Percentiles rank a stretch among this genome's conserved stretches.
phyloP scores from a whole-genome alignment of 805 yeast genomes.

The Clavispora fructus region DNA sequence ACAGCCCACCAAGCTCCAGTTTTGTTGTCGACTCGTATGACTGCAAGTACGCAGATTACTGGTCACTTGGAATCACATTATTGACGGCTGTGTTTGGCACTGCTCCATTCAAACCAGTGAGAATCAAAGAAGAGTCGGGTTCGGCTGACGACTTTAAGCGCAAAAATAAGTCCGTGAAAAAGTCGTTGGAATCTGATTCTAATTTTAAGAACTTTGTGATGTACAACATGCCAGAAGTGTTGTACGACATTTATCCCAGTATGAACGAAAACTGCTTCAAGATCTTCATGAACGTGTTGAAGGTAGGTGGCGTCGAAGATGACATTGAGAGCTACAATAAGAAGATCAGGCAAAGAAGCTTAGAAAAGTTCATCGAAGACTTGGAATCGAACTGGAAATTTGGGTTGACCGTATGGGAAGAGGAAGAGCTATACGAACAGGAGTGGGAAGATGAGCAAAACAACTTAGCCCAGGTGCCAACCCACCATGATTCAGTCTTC shows the following conservation, averaged over 20 bases:
- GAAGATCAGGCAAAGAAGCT: conserved; percentile 27
- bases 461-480: neutral
- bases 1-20: conserved; percentile 7
- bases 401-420: conserved; percentile 47
- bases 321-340: conserved; percentile 17
- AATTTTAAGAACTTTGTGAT: conserved; percentile 41
- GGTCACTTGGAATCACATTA: conserved; percentile 52
- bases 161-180: conserved; percentile 5
- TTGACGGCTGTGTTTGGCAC: conserved; percentile 48
- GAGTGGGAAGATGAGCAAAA: neutral
- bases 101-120: conserved; percentile 43
- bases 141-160: conserved; percentile 5
- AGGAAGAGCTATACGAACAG: conserved; percentile 19
- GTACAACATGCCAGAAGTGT: conserved; percentile 31
- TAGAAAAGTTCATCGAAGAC: conserved; percentile 28
- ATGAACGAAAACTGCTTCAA: conserved; percentile 39
- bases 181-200: conserved; percentile 27
- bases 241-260: conserved; percentile 46
- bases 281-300: conserved; percentile 38
- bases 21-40: conserved; percentile 25
- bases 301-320: conserved; percentile 32
- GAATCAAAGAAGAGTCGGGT: conserved; percentile 4
- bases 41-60: conserved; percentile 44
- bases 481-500: conserved; percentile 10
- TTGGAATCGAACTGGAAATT: conserved; percentile 25